Evolutionary conservation across 2,329 filamentous ascomycete species (phyloP).

Genomic region (Tolypocladium nubicola): DNA sequence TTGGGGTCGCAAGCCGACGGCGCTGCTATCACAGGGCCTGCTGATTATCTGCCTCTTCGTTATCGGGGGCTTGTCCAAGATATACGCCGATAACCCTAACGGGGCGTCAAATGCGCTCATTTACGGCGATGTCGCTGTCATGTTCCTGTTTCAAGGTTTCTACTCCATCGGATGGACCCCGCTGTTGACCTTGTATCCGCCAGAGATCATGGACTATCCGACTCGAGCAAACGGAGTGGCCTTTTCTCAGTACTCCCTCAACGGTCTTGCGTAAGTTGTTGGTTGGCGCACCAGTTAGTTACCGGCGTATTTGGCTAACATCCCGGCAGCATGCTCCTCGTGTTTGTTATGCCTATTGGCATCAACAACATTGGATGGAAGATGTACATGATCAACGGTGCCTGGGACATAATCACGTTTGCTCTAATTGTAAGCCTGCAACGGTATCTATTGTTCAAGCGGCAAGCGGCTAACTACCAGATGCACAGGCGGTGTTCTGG

Average conservation of each 20-base stretch:
- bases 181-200: neutral
- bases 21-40: neutral
- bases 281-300: neutral
- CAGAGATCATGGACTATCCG: neutral
- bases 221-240: neutral
- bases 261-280: neutral
- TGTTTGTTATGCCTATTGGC: neutral
- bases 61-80: neutral
- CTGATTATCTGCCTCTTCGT: neutral
- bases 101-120: neutral
- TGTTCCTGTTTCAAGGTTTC: neutral
- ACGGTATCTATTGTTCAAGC: neutral
- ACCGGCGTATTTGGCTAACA: neutral
- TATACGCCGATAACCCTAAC: neutral
- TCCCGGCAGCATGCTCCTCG: neutral
- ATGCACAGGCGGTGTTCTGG: neutral
- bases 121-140: neutral
- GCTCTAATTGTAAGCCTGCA: neutral
- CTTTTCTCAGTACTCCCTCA: neutral
- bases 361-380: neutral
- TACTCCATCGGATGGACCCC: neutral
- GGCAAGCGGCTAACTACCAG: neutral
- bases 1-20: neutral
- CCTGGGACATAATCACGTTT: neutral
- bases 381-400: neutral